A percentile compares a stretch with the other conserved stretches of the same genome.
Evolutionary conservation across 2,329 filamentous ascomycete species (phyloP).

Genomic region (Biscogniauxia sp.): DNA sequence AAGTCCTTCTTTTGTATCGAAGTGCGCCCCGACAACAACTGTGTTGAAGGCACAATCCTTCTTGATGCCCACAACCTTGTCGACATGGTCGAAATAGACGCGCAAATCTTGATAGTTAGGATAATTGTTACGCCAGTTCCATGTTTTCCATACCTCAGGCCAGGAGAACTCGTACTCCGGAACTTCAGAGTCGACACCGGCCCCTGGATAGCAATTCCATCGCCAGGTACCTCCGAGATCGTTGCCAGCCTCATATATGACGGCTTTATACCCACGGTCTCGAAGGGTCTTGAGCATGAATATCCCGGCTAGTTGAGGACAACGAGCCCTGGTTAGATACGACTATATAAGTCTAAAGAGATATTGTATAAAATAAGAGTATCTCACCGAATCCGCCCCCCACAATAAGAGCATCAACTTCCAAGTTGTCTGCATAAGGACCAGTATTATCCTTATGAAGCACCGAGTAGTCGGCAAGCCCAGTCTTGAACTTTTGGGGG

Average conservation of each 20-base stretch:
- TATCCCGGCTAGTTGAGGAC: conserved; percentile 36
- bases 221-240: conserved; percentile 54
- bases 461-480: conserved; percentile 13
- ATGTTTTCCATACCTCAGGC: conserved; percentile 51
- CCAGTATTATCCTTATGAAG: conserved; percentile 10
- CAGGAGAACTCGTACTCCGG: conserved; percentile 54
- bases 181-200: conserved; percentile 52
- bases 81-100: conserved; percentile 58
- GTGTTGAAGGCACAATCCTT: conserved; percentile 58
- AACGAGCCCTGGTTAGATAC: not conserved
- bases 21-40: conserved; percentile 50
- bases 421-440: conserved; percentile 9
- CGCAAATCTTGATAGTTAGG: conserved; percentile 51
- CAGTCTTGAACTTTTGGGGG: conserved; percentile 12
- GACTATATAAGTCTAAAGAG: conserved; percentile 16
- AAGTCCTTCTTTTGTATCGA: conserved; percentile 43
- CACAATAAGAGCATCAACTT: conserved; percentile 42
- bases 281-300: conserved; percentile 52
- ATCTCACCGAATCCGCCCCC: conserved; percentile 43
- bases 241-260: conserved; percentile 52
- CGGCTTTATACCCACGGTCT: conserved; percentile 45
- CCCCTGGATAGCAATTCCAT: conserved; percentile 56
- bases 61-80: conserved; percentile 51
- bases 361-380: conserved; percentile 14
- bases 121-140: conserved; percentile 55